Conservation (phyloP, 2,329 filamentous ascomycete genomes). For the Daldinia eschscholtzii region DNA sequence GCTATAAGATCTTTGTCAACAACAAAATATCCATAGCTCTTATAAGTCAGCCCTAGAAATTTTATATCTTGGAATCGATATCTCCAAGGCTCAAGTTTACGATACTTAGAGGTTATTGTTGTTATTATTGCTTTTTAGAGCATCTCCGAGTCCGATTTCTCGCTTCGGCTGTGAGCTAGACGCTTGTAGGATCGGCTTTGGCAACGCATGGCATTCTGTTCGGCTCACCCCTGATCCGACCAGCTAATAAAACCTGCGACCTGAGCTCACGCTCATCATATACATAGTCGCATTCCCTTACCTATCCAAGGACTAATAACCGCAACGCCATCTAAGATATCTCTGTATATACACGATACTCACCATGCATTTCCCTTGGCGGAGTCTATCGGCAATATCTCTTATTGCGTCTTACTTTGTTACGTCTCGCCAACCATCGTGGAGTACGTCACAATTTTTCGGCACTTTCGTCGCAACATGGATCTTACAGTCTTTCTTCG, state of each 20-base stretch:
- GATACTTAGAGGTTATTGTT: background rate
- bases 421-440: conserved; percentile 48
- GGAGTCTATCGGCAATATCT: conserved; percentile 49
- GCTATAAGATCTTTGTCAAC: background rate
- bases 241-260: conserved; percentile 14
- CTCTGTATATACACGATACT: conserved; percentile 14
- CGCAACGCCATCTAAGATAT: conserved; percentile 7
- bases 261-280: conserved; percentile 1
- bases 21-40: conserved; percentile 3
- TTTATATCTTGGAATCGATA: background rate
- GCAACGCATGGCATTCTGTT: conserved; percentile 17
- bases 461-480: conserved; percentile 55
- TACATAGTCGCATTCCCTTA: background rate
- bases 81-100: background rate
- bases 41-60: conserved; percentile 16
- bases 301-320: background rate
- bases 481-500: conserved; percentile 54
- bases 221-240: conserved; percentile 24
- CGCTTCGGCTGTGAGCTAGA: background rate
- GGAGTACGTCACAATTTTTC: conserved; percentile 53
- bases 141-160: background rate
- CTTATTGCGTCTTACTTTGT: conserved; percentile 52
- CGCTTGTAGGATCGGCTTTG: conserved; percentile 11
- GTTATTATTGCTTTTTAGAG: background rate
- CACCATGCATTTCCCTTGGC: conserved; percentile 50